Conservation (phyloP, 192 early-diverging fungal genomes). For the Backusella parvicylindrica region DNA sequence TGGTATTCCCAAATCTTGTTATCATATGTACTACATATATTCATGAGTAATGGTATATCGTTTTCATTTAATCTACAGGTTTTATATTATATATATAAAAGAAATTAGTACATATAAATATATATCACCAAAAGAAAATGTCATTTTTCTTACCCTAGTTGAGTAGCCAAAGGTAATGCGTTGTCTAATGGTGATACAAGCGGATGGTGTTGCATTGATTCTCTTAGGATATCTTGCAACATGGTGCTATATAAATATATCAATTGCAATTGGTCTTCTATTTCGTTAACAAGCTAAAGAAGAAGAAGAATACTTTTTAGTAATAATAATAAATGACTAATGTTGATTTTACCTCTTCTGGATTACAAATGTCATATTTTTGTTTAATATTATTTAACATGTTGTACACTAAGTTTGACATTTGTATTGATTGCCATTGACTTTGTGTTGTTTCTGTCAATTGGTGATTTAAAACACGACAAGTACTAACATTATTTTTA, state of each 20-base stretch:
- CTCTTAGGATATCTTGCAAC: slow-evolving; percentile 17
- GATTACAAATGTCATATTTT: slow-evolving; percentile 19
- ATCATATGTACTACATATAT: slow-evolving; percentile 33
- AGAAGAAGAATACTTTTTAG: not conserved
- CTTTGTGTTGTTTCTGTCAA: slow-evolving; percentile 14
- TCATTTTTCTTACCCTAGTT: slow-evolving; percentile 25
- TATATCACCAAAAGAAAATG: not conserved
- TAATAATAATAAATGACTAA: not conserved
- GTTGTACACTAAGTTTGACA: slow-evolving; percentile 26
- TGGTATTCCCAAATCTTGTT: slow-evolving; percentile 19
- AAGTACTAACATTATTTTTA: slow-evolving; percentile 11
- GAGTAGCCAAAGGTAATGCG: slow-evolving; percentile 5
- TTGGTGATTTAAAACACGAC: slow-evolving; percentile 16
- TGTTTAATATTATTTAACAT: slow-evolving; percentile 26
- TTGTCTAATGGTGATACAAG: not conserved
- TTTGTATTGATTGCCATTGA: slow-evolving; percentile 17
- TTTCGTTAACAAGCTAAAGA: slow-evolving; percentile 38
- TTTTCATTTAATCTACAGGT: slow-evolving; percentile 25
- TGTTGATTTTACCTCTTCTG: slow-evolving; percentile 53
- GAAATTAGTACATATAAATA: not conserved
- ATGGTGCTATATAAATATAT: slow-evolving; percentile 33
- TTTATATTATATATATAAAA: too few relatives aligned
- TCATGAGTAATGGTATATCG: slow-evolving; percentile 32
- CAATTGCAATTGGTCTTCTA: slow-evolving; percentile 47
- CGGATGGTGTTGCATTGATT: slow-evolving; percentile 3